Conservation (phyloP, 495 filamentous ascomycete species). For the Bombardia bombarda region DNA sequence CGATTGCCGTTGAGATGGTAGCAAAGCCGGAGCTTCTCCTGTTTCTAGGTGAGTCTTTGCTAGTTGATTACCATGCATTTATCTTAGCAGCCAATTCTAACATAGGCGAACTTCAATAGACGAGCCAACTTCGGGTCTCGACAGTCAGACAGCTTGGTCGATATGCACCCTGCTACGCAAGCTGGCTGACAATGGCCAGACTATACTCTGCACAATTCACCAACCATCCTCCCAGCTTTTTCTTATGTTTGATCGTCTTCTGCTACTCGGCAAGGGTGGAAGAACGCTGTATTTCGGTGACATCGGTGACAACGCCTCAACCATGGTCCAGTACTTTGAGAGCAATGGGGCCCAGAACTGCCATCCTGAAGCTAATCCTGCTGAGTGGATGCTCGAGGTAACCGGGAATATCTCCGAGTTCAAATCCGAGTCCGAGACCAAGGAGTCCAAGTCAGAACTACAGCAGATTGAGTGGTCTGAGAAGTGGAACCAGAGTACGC, state of each 20-base stretch:
- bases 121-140: conserved; percentile 75
- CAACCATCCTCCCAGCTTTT: conserved; percentile 69
- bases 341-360: conserved; percentile 63
- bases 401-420: too few species aligned
- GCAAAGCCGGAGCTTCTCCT: conserved; percentile 73
- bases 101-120: too few species aligned
- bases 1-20: conserved; percentile 86
- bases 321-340: conserved; percentile 41
- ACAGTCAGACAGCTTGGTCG: conserved; percentile 72
- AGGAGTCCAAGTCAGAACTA: too few species aligned
- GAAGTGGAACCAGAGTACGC: too few species aligned
- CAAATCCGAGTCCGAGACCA: too few species aligned
- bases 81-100: too few species aligned
- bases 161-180: conserved; percentile 84
- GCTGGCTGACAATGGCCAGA: conserved; percentile 64
- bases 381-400: conserved; percentile 84
- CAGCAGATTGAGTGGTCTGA: too few species aligned
- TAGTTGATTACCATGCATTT: too few species aligned
- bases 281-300: conserved; percentile 62
- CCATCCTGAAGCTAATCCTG: conserved; percentile 57
- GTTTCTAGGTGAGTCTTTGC: too few species aligned
- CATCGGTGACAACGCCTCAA: conserved; percentile 36
- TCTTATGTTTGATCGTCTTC: conserved; percentile 62
- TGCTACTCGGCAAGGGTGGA: conserved; percentile 60
- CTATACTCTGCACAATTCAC: conserved; percentile 67